Evolutionary conservation across 805 yeast species (phyloP), one percentile per base, ranked within the genome.

Genomic region (Starmerella geochares): DNA sequence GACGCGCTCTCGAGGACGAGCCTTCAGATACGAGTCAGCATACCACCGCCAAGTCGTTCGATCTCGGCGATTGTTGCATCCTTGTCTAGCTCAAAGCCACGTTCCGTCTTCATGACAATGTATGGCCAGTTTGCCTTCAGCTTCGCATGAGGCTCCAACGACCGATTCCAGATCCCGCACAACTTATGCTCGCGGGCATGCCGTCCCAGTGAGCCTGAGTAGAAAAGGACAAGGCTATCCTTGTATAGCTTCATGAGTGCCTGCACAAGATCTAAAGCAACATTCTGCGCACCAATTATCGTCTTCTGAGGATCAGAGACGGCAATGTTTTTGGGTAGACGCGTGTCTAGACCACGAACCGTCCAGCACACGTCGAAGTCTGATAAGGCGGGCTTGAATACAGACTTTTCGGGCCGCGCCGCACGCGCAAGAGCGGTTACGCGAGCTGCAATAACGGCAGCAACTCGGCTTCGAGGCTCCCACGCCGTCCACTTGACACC

Each of bases 341-440:
- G 37, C 14, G 35, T 42, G 19, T 42, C 46, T 3, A 66, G 63
- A 13, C 75, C 66, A 56, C 74, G 75, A 46, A 87, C 67, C 42
- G 75, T 71, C 53, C 92, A 73, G 13, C 80, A 80, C 57, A 92
- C 79, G 62, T 90, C 95, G 64, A 81, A 92, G 66, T 90, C 97
- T 51, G 75, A 73, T 48, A 83, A 69, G 0, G 94, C 86, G 1
- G 97, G 88, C 0, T 83, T 78, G 66, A 88, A 92, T 38, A 86
- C 65, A 38, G 77, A 62, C 39, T 73, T 75, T 29, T 83, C 45
- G 10, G 56, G 51, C 20, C 42, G 44, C 9, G 65, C 59, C 2
- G 80, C 64, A 17, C 74, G 72, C 1, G 96, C 77, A 53, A 92
- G 73, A 0, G 94, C 88, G 0, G 97, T 90, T 54, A 90, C 68